Evolutionary conservation across 2,329 filamentous ascomycete species (phyloP), one percentile per base, ranked within the genome.

Genomic region (Aspergillus texensis): DNA sequence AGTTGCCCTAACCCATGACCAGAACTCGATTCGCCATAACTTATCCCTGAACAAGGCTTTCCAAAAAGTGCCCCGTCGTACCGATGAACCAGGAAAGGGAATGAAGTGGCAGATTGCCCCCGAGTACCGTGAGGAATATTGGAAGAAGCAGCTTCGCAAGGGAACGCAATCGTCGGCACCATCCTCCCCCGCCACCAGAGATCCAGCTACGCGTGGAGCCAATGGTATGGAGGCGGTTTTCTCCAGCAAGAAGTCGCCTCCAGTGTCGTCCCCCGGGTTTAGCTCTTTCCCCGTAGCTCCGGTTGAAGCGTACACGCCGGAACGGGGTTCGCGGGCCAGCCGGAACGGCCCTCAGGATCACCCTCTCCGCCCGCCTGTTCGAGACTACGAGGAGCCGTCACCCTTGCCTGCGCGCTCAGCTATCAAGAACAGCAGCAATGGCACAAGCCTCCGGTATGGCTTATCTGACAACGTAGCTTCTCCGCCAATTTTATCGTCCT

Each of bases 101-200:
- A 98, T 97, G 93, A 98, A 98, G 76, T 99, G 95, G 95, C 92
- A 94, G 78, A 94, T 99, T 73, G 89, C 92, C 4, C 86, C 91
- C 1, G 92, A 96, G 67, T 86, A 90, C 68, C 89, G 91, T 56
- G 92, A 97, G 21, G 94, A 97, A 59, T 96, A 97, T 83, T 86
- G 93, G 64, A 91, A 91, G 75, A 92, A 91, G 70, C 79, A 81
- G 69, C 74, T 77, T 45, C 77, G 79, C 36, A 81, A 80, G 61
- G 79, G 79, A 14, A 76, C 73, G 6, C 78, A 80, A 53, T 81
- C 80, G 12, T 80, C 79, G 6, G 79, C 80, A 1, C 81, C 82
- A 36, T 81, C 81, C 11, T 81, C 80, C 0, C 80, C 80, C 11
- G 80, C 78, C 19, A 78, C 78, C 34, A 81, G 80, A 64, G 80